phyloP scores from a whole-genome alignment of 805 yeast genomes.

The Ogataea henricii region DNA sequence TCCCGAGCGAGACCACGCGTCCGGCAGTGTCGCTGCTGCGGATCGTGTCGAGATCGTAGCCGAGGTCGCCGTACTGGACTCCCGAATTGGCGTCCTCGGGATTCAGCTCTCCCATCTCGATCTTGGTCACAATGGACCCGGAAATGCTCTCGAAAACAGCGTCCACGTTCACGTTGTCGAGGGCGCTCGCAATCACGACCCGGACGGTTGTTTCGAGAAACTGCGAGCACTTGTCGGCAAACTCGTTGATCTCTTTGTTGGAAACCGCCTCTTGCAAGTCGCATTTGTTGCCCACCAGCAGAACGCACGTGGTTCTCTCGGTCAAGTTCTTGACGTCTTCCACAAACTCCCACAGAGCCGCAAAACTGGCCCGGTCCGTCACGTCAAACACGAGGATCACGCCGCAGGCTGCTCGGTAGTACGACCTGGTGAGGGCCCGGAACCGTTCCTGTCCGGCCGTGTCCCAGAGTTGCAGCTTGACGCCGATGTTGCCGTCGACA shows the following conservation, averaged over 20 bases:
- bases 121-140: conserved; percentile 43
- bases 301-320: conserved; percentile 28
- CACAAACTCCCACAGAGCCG: conserved; percentile 33
- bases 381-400: conserved; percentile 39
- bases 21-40: conserved; percentile 9
- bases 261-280: conserved; percentile 26
- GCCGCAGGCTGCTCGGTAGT: conserved; percentile 41
- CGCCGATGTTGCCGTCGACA: conserved; percentile 22
- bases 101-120: conserved; percentile 49
- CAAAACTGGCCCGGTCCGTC: conserved; percentile 27
- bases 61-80: conserved; percentile 48
- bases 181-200: conserved; percentile 43
- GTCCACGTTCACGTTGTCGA: conserved; percentile 42
- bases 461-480: conserved; percentile 34
- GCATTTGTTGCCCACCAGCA: conserved; percentile 39
- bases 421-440: conserved; percentile 39
- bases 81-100: conserved; percentile 49
- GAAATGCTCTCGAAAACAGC: conserved; percentile 43
- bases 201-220: conserved; percentile 36
- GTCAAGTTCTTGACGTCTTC: conserved; percentile 35
- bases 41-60: conserved; percentile 20
- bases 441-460: conserved; percentile 32
- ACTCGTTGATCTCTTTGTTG: conserved; percentile 15
- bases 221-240: conserved; percentile 26
- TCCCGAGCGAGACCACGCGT: conserved; percentile 7